Conservation (phyloP, 345 rosid species). For the Gossypium sturtianum region DNA sequence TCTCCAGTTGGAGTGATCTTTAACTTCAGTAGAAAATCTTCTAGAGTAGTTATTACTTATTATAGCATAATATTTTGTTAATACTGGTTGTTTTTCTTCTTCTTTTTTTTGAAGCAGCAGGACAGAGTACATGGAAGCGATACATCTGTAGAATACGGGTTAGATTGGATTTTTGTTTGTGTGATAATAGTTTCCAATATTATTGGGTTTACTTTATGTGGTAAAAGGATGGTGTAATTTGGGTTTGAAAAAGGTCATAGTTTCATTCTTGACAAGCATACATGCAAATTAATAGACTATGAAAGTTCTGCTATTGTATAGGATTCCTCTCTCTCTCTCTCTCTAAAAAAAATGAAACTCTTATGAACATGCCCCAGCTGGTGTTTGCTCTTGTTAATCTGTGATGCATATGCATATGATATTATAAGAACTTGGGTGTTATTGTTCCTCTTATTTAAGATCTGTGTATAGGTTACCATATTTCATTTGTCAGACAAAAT, state of each 20-base stretch:
- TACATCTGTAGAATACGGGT: constrained; percentile 38
- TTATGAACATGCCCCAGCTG: neutral
- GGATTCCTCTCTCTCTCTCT: neutral
- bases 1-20: neutral
- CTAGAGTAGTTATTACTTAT: neutral
- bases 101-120: constrained; percentile 23
- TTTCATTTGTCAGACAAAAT: neutral
- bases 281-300: neutral
- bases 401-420: neutral
- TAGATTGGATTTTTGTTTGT: constrained; percentile 9
- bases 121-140: constrained; percentile 14
- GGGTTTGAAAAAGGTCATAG: constrained; percentile 3
- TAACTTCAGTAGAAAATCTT: neutral
- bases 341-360: neutral
- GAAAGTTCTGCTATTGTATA: neutral
- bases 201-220: neutral
- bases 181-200: neutral
- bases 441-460: neutral
- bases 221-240: constrained; percentile 2
- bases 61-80: neutral
- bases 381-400: neutral
- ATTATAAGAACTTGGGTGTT: neutral
- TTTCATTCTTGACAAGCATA: constrained; percentile 8
- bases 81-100: neutral
- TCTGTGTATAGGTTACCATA: neutral